Percentiles rank a stretch among this genome's conserved stretches.
These are phyloP conservation scores for Cynara cardunculus DNA, from an alignment of 129 eudicot species.

Conservation along the genomic window DNA sequence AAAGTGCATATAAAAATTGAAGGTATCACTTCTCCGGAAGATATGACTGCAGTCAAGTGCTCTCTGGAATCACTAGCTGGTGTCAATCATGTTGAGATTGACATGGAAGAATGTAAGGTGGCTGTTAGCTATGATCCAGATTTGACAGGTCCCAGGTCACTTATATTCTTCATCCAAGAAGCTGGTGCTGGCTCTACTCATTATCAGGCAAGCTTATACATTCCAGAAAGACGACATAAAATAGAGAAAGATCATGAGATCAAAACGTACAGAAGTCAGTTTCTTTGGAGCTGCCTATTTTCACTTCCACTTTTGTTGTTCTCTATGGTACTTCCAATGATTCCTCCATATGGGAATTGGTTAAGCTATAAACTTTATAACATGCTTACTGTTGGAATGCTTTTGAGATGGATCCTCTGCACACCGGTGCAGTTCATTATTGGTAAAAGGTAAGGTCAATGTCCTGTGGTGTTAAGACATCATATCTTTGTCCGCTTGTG, in stretches of 20 bases:
- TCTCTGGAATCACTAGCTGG: constrained; percentile 40
- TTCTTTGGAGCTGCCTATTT: constrained; percentile 52
- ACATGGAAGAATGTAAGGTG: constrained; percentile 33
- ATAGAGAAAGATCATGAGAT: constrained; percentile 37
- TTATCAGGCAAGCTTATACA: constrained; percentile 39
- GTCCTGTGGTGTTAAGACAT: neutral
- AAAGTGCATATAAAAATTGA: constrained; percentile 50
- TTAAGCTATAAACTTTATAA: constrained; percentile 38
- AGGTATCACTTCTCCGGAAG: constrained; percentile 24
- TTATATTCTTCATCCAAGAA: constrained; percentile 34
- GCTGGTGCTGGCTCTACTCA: constrained; percentile 16
- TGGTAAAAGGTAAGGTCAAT: constrained; percentile 40
- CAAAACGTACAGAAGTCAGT: constrained; percentile 34
- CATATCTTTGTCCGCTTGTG: neutral
- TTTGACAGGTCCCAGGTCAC: constrained; percentile 49
- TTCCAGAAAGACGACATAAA: constrained; percentile 37
- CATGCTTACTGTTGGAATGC: constrained; percentile 44
- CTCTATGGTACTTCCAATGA: constrained; percentile 51
- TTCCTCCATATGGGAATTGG: constrained; percentile 41
- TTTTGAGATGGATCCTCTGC: constrained; percentile 51
- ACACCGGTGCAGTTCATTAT: constrained; percentile 61
- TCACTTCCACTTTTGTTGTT: constrained; percentile 45
- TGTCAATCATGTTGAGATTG: constrained; percentile 40
- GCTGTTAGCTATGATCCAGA: constrained; percentile 44
- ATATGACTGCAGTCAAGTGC: constrained; percentile 23